Evolutionary conservation across 2,329 filamentous ascomycete genomes (phyloP).

Genomic region (Beauveria sp.): DNA sequence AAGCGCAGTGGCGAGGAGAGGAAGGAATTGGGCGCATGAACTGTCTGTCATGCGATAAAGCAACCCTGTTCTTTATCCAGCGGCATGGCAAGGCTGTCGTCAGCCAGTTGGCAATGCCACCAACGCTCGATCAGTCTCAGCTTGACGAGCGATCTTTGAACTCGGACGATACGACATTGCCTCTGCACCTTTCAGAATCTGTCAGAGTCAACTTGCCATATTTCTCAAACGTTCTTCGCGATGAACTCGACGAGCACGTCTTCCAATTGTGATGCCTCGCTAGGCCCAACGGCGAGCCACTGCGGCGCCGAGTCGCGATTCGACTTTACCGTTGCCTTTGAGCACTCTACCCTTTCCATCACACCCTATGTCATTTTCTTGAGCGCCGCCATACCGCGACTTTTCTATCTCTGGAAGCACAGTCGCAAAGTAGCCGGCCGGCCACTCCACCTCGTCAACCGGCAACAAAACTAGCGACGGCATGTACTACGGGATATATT

Average conservation of each 20-base stretch:
- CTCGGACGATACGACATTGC: too few species aligned
- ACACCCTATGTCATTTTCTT: background rate
- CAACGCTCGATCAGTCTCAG: too few species aligned
- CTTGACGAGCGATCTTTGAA: too few species aligned
- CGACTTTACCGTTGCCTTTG: slow-evolving; percentile 8
- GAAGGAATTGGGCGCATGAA: too few species aligned
- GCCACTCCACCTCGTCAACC: background rate
- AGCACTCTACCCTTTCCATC: slow-evolving; percentile 1
- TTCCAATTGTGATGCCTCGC: background rate
- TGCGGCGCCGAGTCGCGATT: background rate
- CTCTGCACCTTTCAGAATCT: background rate
- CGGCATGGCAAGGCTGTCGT: too few species aligned
- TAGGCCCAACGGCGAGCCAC: background rate
- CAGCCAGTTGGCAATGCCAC: too few species aligned
- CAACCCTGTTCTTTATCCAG: too few species aligned
- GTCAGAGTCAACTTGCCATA: background rate
- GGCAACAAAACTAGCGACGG: too few species aligned
- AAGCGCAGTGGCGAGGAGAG: too few species aligned
- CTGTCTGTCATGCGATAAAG: too few species aligned
- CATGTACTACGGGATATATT: too few species aligned
- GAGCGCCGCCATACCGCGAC: background rate
- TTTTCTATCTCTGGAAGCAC: background rate
- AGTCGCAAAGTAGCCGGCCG: background rate
- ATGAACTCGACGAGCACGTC: background rate
- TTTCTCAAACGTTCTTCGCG: background rate